These are phyloP conservation scores for Torulaspora maleeae DNA, from an alignment of 805 yeast genomes.

Conservation along the genomic window DNA sequence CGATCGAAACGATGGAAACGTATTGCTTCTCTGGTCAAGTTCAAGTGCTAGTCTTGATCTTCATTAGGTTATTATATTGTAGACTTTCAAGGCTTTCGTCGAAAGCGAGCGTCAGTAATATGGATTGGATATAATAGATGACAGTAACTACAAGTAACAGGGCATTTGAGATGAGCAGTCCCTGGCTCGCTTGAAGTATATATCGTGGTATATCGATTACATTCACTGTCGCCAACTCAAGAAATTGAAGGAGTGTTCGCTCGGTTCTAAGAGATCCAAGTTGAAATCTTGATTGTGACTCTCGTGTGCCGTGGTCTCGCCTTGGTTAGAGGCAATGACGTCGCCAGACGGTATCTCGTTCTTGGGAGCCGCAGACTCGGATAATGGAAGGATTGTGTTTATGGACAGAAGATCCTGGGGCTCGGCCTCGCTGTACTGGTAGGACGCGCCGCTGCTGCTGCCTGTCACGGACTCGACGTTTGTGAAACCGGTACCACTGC, in stretches of 20 bases:
- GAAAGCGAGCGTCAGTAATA: too few species aligned
- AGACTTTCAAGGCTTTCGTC: too few species aligned
- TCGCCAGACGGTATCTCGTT: constrained; percentile 1
- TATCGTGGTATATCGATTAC: too few species aligned
- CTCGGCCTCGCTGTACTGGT: constrained; percentile 8
- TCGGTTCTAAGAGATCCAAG: constrained; percentile 20
- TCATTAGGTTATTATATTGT: neutral
- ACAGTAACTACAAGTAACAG: neutral
- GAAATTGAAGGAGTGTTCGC: constrained; percentile 26
- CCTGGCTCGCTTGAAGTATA: too few species aligned
- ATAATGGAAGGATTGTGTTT: constrained; percentile 9
- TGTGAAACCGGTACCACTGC: constrained; percentile 1
- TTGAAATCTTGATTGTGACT: constrained; percentile 13
- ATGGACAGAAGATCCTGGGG: constrained; percentile 8
- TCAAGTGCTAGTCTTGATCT: neutral
- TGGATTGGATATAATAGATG: too few species aligned
- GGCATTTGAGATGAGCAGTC: neutral
- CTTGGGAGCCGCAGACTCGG: constrained; percentile 4
- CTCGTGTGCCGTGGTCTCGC: neutral
- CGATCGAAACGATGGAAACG: neutral
- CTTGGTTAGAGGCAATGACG: constrained; percentile 1
- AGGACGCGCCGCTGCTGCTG: constrained; percentile 10
- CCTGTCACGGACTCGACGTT: constrained; percentile 6
- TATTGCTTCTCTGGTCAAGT: neutral
- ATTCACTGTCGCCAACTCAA: constrained; percentile 25